Percentiles rank a stretch among this genome's conserved stretches.
Conservation (phyloP, 768 basidiomycete species). For the Rhodotorula paludigena region DNA sequence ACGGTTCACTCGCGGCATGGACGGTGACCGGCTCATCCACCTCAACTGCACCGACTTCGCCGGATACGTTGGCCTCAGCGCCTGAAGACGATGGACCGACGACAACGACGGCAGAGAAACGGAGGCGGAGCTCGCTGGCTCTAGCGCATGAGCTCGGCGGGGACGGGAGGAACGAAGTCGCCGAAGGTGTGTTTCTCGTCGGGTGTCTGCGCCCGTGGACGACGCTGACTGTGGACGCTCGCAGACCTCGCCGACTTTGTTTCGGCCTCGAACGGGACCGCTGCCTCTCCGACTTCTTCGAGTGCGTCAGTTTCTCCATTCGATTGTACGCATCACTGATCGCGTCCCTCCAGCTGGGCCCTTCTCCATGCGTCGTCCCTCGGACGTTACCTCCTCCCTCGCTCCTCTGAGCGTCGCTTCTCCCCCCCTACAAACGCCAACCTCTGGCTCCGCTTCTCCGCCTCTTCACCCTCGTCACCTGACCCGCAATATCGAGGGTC, state of each 20-base stretch:
- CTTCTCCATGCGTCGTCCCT: conserved; percentile 4
- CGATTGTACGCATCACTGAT: not conserved
- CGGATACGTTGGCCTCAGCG: not conserved
- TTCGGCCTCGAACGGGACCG: too few species aligned
- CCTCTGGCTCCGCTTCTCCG: not conserved
- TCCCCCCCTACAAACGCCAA: not conserved
- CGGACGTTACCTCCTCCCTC: not conserved
- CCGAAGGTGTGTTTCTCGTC: not conserved
- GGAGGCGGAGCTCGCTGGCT: conserved; percentile 7
- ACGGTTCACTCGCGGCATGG: not conserved
- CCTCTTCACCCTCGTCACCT: conserved; percentile 4
- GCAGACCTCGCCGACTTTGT: conserved; percentile 23
- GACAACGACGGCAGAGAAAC: not conserved
- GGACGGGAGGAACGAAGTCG: not conserved
- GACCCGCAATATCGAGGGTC: conserved; percentile 10
- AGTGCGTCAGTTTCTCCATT: not conserved
- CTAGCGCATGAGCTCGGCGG: not conserved
- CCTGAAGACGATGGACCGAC: not conserved
- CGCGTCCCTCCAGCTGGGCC: not conserved
- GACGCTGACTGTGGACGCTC: not conserved
- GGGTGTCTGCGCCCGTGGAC: too few species aligned
- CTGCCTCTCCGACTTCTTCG: not conserved
- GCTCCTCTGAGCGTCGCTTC: not conserved
- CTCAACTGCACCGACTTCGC: conserved; percentile 26
- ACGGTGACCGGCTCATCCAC: not conserved